phyloP scores from a whole-genome alignment of 768 basidiomycete genomes.

The Lactifluus subvellereus region DNA sequence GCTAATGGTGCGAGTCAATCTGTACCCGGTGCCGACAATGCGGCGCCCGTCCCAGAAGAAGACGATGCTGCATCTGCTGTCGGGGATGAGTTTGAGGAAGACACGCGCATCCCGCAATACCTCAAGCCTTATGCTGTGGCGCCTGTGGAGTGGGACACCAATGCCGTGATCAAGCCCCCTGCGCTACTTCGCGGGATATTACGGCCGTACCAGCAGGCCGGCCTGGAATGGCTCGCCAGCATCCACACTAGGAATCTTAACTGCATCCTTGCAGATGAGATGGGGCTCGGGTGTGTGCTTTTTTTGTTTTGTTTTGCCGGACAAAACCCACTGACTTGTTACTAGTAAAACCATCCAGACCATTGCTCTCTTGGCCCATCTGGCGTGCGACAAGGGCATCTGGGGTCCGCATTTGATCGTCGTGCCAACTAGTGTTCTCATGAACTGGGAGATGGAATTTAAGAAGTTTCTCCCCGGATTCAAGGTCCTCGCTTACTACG shows the following conservation, averaged over 20 bases:
- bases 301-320: neutral
- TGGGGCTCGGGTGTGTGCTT: slow-evolving; percentile 79
- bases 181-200: slow-evolving; percentile 80
- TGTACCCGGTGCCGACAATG: slow-evolving; percentile 16
- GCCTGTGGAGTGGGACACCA: slow-evolving; percentile 60
- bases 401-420: slow-evolving; percentile 93
- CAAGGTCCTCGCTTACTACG: slow-evolving; percentile 84
- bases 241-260: slow-evolving; percentile 76
- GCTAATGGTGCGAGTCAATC: neutral
- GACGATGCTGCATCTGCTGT: slow-evolving; percentile 33
- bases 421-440: slow-evolving; percentile 86
- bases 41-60: slow-evolving; percentile 28
- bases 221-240: slow-evolving; percentile 90
- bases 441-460: slow-evolving; percentile 98
- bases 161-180: slow-evolving; percentile 53
- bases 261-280: slow-evolving; percentile 87
- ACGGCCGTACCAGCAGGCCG: slow-evolving; percentile 89
- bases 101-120: slow-evolving; percentile 37
- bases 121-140: slow-evolving; percentile 67
- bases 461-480: slow-evolving; percentile 92
- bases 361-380: slow-evolving; percentile 86
- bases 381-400: slow-evolving; percentile 85
- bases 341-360: slow-evolving; percentile 93
- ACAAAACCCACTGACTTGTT: slow-evolving; percentile 7
- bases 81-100: slow-evolving; percentile 38